Evolutionary conservation across 768 basidiomycete genomes (phyloP).

Genomic region (Coprinopsis marcescibilis): DNA sequence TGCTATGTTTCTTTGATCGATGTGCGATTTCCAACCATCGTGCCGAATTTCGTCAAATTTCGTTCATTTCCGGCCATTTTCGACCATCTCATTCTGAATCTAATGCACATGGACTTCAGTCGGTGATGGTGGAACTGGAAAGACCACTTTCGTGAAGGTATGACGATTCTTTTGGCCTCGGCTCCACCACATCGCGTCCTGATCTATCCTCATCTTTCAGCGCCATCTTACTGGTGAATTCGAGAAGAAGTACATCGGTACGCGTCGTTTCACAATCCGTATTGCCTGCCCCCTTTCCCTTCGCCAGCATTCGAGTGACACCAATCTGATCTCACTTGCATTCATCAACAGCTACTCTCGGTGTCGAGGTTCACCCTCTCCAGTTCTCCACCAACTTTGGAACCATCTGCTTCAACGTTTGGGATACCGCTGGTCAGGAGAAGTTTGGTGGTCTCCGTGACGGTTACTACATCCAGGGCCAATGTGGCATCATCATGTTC

Average conservation of each 20-base stretch:
- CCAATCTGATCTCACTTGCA: conserved; percentile 15
- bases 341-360: conserved; percentile 84
- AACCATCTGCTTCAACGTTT: conserved; percentile 98
- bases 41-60: conserved; percentile 14
- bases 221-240: conserved; percentile 99
- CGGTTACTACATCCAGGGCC: conserved; percentile 95
- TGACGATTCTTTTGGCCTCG: conserved; percentile 12
- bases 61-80: conserved; percentile 16
- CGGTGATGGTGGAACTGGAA: conserved; percentile 95
- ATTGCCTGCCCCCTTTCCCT: conserved; percentile 8
- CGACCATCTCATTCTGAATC: conserved; percentile 12
- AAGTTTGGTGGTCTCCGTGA: conserved; percentile 99
- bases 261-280: conserved; percentile 24
- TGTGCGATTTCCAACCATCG: conserved; percentile 26
- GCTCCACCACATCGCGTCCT: conserved; percentile 15
- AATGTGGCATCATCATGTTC: conserved; percentile 99
- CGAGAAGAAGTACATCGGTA: conserved; percentile 99
- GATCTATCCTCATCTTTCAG: conserved; percentile 47
- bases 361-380: conserved; percentile 98
- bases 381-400: conserved; percentile 97
- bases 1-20: conserved; percentile 46
- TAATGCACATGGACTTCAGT: conserved; percentile 45
- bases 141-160: conserved; percentile 98
- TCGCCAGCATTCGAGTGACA: background rate
- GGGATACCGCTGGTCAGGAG: conserved; percentile 99